Conservation (phyloP, 768 basidiomycete species). For the Termitomyces sp. region DNA sequence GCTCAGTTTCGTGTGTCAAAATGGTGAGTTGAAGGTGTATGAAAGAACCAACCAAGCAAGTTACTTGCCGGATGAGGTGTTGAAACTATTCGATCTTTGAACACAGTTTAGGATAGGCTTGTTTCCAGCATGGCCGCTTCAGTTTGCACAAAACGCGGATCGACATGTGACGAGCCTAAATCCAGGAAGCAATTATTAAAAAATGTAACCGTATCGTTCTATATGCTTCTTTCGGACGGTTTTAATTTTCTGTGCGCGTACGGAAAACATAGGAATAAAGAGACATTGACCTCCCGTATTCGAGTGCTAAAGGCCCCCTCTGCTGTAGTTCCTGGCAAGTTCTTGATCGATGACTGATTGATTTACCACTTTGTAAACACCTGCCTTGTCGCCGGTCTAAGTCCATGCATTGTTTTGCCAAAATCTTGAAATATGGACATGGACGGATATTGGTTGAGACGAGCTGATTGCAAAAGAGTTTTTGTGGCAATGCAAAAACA, state of each 20-base stretch:
- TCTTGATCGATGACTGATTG: no score
- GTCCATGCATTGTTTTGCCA: no score
- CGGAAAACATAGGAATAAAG: not conserved
- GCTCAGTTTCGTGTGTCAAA: constrained; percentile 50
- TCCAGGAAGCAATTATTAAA: not conserved
- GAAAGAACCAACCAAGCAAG: constrained; percentile 37
- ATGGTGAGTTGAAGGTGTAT: constrained; percentile 44
- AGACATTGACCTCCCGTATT: not conserved
- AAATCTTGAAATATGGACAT: no score
- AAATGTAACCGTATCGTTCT: not conserved
- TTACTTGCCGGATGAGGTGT: constrained; percentile 39
- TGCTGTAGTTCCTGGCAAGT: no score
- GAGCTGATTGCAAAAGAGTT: not conserved
- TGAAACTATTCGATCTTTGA: constrained; percentile 28
- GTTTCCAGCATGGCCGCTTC: not conserved
- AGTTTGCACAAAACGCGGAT: not conserved
- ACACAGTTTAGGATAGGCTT: not conserved
- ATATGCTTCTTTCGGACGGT: not conserved
- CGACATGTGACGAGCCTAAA: not conserved
- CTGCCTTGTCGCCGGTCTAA: no score
- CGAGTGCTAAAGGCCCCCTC: not conserved
- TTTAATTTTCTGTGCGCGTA: not conserved
- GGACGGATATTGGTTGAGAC: no score
- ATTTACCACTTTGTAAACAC: no score
- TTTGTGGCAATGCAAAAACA: not conserved